A percentile compares a stretch with the other conserved stretches of the same genome.
Evolutionary conservation across 495 filamentous ascomycete genomes (phyloP).

Genomic region (Neurospora discreta): DNA sequence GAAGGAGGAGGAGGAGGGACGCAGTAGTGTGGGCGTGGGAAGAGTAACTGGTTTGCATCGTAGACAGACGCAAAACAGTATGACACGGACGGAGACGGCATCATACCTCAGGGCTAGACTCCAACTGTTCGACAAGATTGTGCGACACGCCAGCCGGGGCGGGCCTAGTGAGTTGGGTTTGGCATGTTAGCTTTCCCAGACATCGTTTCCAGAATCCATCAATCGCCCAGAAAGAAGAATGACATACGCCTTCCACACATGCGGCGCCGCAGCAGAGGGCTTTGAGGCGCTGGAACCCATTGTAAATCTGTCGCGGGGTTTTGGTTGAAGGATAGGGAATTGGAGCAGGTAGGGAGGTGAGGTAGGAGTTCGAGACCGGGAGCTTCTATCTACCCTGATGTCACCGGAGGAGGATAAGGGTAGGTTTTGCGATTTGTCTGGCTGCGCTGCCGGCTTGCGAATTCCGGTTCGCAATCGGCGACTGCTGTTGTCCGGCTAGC

Average conservation of each 20-base stretch:
- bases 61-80: neutral
- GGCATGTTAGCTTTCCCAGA: neutral
- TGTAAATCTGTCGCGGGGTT: constrained; percentile 2
- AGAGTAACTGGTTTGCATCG: neutral
- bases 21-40: neutral
- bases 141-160: constrained; percentile 79
- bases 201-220: neutral
- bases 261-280: constrained; percentile 26
- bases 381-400: neutral
- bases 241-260: constrained; percentile 40
- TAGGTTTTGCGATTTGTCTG: neutral
- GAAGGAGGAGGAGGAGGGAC: neutral
- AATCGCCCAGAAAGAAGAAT: neutral
- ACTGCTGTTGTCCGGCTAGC: neutral
- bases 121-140: constrained; percentile 68
- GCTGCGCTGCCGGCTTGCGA: neutral
- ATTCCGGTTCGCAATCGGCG: neutral
- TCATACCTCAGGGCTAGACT: constrained; percentile 75
- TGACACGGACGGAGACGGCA: constrained; percentile 10
- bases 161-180: constrained; percentile 41
- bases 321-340: neutral
- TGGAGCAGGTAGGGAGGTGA: neutral
- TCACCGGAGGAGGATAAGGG: neutral
- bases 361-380: neutral
- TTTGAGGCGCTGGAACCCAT: constrained; percentile 43